Percentiles rank a stretch among this genome's conserved stretches.
These are phyloP conservation scores for Zymoseptoria tritici DNA, from an alignment of 2,329 filamentous ascomycete genomes.

Conservation along the genomic window DNA sequence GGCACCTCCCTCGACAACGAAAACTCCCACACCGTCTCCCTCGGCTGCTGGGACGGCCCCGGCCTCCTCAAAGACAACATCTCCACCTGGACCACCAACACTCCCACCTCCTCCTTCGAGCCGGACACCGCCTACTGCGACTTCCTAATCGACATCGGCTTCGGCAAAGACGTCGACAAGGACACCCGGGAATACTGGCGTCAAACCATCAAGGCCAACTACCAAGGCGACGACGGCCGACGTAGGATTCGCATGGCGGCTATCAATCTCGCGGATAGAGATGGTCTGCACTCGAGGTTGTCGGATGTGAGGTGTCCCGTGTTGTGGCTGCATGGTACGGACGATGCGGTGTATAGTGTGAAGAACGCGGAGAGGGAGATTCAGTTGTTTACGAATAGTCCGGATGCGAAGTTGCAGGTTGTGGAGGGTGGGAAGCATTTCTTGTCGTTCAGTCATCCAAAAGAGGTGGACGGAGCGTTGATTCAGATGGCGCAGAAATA, in stretches of 20 bases:
- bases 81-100: slow-evolving; percentile 34
- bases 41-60: slow-evolving; percentile 45
- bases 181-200: slow-evolving; percentile 39
- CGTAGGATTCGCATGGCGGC: slow-evolving; percentile 43
- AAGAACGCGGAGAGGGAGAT: slow-evolving; percentile 43
- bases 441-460: slow-evolving; percentile 40
- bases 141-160: slow-evolving; percentile 41
- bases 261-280: slow-evolving; percentile 43
- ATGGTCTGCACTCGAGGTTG: slow-evolving; percentile 40
- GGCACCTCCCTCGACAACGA: slow-evolving; percentile 48
- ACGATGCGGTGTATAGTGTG: slow-evolving; percentile 36
- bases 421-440: slow-evolving; percentile 46
- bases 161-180: slow-evolving; percentile 35
- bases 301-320: slow-evolving; percentile 46
- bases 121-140: slow-evolving; percentile 37
- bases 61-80: slow-evolving; percentile 31
- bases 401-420: slow-evolving; percentile 36
- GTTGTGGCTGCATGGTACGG: slow-evolving; percentile 43
- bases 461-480: slow-evolving; percentile 35
- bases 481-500: slow-evolving; percentile 28
- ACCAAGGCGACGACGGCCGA: slow-evolving; percentile 44
- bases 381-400: slow-evolving; percentile 38
- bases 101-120: slow-evolving; percentile 37
- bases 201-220: slow-evolving; percentile 38
- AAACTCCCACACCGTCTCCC: slow-evolving; percentile 34